Percentiles rank a stretch among this genome's conserved stretches.
These are phyloP conservation scores for Diaporthe australafricana DNA, from an alignment of 2,329 filamentous ascomycete species.

Conservation along the genomic window DNA sequence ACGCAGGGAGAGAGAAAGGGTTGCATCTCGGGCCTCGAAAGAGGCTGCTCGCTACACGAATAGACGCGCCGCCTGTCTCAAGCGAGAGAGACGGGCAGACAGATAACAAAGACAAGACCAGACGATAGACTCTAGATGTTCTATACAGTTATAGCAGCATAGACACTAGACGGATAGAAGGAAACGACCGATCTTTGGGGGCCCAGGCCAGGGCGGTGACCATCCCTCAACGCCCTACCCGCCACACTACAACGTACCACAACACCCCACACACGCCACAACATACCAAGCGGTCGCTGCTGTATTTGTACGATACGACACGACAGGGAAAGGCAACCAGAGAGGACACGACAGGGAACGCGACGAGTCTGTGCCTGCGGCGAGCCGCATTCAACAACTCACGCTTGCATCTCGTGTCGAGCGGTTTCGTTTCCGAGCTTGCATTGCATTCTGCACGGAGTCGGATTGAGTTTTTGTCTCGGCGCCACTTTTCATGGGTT, in stretches of 20 bases:
- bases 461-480: background rate
- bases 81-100: background rate
- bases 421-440: background rate
- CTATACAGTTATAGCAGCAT: slow-evolving; percentile 22
- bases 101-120: background rate
- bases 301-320: background rate
- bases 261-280: background rate
- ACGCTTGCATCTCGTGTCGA: background rate
- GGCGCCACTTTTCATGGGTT: background rate
- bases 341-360: background rate
- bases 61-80: background rate
- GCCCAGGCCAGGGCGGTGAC: background rate
- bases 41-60: slow-evolving; percentile 12
- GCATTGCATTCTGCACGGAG: slow-evolving; percentile 20
- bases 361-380: background rate
- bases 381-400: background rate
- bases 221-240: no score
- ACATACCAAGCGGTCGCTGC: background rate
- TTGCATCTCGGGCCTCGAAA: slow-evolving; percentile 1
- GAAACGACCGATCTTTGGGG: background rate
- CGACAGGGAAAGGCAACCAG: background rate
- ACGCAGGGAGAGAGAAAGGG: background rate
- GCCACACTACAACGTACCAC: background rate
- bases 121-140: slow-evolving; percentile 22
- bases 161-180: slow-evolving; percentile 9